These are phyloP conservation scores for Phytophthora citricola DNA, from an alignment of 352 stramenopile genomes.

Conservation along the genomic window DNA sequence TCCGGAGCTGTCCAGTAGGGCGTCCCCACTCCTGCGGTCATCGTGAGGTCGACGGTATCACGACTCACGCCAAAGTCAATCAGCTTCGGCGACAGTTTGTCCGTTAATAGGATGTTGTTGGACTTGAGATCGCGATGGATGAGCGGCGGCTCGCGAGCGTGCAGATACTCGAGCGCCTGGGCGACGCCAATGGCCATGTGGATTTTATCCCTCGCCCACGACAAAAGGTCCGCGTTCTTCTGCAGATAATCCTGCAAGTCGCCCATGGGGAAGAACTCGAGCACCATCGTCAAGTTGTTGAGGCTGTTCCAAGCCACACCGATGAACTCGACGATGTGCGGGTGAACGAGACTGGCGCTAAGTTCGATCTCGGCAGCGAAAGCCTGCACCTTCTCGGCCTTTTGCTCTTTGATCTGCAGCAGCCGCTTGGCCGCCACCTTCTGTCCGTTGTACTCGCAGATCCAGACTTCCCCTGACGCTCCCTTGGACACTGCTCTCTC, in stretches of 20 bases:
- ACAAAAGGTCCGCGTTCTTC: constrained; percentile 30
- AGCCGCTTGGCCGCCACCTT: constrained; percentile 54
- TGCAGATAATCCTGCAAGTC: constrained; percentile 29
- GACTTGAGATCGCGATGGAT: constrained; percentile 47
- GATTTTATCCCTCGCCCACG: constrained; percentile 50
- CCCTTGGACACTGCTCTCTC: constrained; percentile 38
- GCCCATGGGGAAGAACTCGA: constrained; percentile 40
- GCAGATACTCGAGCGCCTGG: constrained; percentile 42
- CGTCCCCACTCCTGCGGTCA: constrained; percentile 81
- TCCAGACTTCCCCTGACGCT: constrained; percentile 54
- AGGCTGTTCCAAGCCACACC: constrained; percentile 61
- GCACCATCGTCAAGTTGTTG: constrained; percentile 43
- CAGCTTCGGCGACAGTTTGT: constrained; percentile 66
- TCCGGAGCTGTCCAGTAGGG: constrained; percentile 86
- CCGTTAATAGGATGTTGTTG: constrained; percentile 83
- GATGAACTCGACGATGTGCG: constrained; percentile 59
- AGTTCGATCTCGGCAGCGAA: constrained; percentile 68
- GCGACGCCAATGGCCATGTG: constrained; percentile 54
- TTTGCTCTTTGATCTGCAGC: constrained; percentile 36
- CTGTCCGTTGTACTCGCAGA: constrained; percentile 51
- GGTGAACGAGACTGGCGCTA: constrained; percentile 55
- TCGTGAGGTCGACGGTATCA: constrained; percentile 15
- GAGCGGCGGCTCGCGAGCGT: constrained; percentile 25
- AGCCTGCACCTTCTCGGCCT: constrained; percentile 33
- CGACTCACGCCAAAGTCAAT: constrained; percentile 87